Evolutionary conservation across 768 basidiomycete species (phyloP).

Genomic region (Lactifluus hygrophoroides): DNA sequence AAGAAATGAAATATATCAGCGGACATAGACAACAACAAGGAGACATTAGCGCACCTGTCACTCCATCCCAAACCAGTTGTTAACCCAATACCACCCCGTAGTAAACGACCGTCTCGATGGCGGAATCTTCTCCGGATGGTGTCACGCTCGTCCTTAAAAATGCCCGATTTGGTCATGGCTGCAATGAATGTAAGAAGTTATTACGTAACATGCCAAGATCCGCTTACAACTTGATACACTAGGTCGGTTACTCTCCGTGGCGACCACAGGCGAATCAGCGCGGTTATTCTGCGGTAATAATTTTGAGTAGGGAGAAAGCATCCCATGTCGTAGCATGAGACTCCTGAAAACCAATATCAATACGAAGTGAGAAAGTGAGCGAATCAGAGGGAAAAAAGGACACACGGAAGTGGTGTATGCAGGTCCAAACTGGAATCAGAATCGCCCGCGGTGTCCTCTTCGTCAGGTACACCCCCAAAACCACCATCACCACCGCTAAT

Average conservation of each 20-base stretch:
- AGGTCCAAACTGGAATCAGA: constrained; percentile 33
- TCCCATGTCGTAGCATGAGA: constrained; percentile 33
- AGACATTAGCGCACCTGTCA: constrained; percentile 27
- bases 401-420: constrained; percentile 34
- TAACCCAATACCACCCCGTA: constrained; percentile 32
- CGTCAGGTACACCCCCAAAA: constrained; percentile 20
- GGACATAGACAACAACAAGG: not conserved
- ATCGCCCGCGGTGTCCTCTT: constrained; percentile 27
- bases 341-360: constrained; percentile 22
- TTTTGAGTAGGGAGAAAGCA: constrained; percentile 35
- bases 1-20: not conserved
- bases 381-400: constrained; percentile 1
- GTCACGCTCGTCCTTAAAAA: constrained; percentile 33
- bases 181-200: constrained; percentile 11
- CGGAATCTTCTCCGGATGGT: constrained; percentile 28
- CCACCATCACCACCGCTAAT: constrained; percentile 22
- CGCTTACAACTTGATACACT: constrained; percentile 25
- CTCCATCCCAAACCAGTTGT: constrained; percentile 38
- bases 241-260: constrained; percentile 20
- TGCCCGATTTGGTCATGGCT: constrained; percentile 29
- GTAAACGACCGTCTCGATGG: constrained; percentile 32
- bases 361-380: not conserved
- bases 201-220: constrained; percentile 5
- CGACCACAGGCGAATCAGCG: constrained; percentile 14
- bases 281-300: constrained; percentile 26